Percentiles rank a stretch among this genome's conserved stretches.
These are phyloP conservation scores for Coniella lustricola DNA, from an alignment of 2,329 filamentous ascomycete genomes.

Conservation along the genomic window DNA sequence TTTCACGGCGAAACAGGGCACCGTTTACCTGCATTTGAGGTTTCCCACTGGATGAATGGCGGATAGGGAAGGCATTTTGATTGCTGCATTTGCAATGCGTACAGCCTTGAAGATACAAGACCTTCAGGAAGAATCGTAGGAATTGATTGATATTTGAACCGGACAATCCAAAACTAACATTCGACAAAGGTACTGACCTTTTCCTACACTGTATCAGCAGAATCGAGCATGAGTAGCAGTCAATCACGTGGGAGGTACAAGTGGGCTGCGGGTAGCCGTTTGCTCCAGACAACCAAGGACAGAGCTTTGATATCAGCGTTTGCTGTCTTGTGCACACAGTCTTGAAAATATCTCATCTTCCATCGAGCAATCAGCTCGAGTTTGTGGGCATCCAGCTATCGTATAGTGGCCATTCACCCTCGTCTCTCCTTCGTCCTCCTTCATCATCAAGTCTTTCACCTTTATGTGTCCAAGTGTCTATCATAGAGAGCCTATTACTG, in stretches of 20 bases:
- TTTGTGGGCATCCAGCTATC: slow-evolving; percentile 9
- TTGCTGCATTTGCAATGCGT: too few relatives aligned
- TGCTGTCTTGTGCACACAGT: slow-evolving; percentile 9
- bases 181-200: too few relatives aligned
- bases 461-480: slow-evolving; percentile 5
- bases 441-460: not conserved
- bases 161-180: too few relatives aligned
- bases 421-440: slow-evolving; percentile 10
- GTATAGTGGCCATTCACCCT: slow-evolving; percentile 9
- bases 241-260: slow-evolving; percentile 33
- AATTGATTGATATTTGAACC: too few relatives aligned
- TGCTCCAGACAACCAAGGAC: slow-evolving; percentile 27
- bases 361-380: slow-evolving; percentile 4
- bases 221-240: slow-evolving; percentile 21
- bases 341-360: slow-evolving; percentile 1
- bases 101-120: too few relatives aligned
- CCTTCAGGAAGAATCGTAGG: too few relatives aligned
- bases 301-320: slow-evolving; percentile 27
- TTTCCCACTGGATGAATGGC: too few relatives aligned
- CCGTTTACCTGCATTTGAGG: too few relatives aligned
- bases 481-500: slow-evolving; percentile 6
- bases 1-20: too few relatives aligned
- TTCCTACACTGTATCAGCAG: too few relatives aligned
- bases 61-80: too few relatives aligned
- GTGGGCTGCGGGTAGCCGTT: slow-evolving; percentile 31